Evolutionary conservation across 1,284 basidiomycete genomes (phyloP).

Genomic region (Paramarasmius palmivorus): DNA sequence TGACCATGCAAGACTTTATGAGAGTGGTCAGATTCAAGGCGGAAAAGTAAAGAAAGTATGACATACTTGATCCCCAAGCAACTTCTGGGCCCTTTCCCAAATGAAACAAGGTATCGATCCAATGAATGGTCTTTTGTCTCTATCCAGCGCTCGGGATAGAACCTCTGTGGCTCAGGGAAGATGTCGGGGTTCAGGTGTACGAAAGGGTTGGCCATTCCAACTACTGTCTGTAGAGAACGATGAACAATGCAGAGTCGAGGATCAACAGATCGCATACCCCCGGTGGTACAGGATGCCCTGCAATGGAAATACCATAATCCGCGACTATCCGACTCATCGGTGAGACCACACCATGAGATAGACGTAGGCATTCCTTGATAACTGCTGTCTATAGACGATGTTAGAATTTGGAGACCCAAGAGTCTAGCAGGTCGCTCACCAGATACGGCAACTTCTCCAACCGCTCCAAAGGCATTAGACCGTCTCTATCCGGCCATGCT

Average conservation of each 20-base stretch:
- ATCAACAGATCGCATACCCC: slow-evolving; percentile 17
- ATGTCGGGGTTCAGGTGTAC: slow-evolving; percentile 21
- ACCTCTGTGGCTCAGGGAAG: slow-evolving; percentile 25
- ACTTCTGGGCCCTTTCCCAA: slow-evolving; percentile 22
- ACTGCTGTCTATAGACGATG: slow-evolving; percentile 21
- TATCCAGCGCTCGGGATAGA: slow-evolving; percentile 31
- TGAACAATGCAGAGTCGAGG: background rate
- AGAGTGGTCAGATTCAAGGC: background rate
- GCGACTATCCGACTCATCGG: slow-evolving; percentile 22
- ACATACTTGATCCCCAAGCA: slow-evolving; percentile 25
- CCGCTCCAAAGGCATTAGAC: slow-evolving; percentile 19
- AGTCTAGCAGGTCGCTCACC: slow-evolving; percentile 19
- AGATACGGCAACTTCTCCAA: slow-evolving; percentile 37
- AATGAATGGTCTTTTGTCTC: slow-evolving; percentile 8
- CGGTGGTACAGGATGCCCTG: slow-evolving; percentile 19
- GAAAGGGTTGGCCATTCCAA: slow-evolving; percentile 21
- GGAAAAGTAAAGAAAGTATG: slow-evolving; percentile 2
- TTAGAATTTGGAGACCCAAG: background rate
- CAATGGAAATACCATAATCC: slow-evolving; percentile 16
- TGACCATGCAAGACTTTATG: slow-evolving; percentile 11
- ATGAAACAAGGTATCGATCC: slow-evolving; percentile 19
- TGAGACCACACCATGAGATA: slow-evolving; percentile 16
- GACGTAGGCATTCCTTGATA: slow-evolving; percentile 36
- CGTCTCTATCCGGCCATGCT: slow-evolving; percentile 28
- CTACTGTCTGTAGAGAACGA: slow-evolving; percentile 19